Percentiles rank a stretch among this genome's conserved stretches.
Evolutionary conservation across 192 early-diverging fungal species (phyloP).

Genomic region (Gorgonomyces haynaldii): DNA sequence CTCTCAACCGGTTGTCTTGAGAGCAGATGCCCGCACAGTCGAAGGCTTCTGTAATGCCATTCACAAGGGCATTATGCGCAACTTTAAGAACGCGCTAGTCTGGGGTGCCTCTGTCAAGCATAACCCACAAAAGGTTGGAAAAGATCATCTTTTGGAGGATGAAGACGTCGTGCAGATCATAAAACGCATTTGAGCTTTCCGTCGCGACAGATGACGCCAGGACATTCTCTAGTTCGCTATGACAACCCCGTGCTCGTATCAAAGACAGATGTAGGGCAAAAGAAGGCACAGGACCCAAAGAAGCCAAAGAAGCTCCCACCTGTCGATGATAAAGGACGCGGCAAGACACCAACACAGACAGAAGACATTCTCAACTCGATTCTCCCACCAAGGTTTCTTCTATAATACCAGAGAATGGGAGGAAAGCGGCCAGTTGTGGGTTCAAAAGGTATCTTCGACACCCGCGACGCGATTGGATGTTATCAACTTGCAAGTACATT

Average conservation of each 20-base stretch:
- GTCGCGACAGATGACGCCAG: slow-evolving; percentile 7
- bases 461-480: slow-evolving; percentile 49
- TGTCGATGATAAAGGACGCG: slow-evolving; percentile 45
- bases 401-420: slow-evolving; percentile 45
- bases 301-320: slow-evolving; percentile 41
- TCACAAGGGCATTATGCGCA: slow-evolving; percentile 82
- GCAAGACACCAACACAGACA: slow-evolving; percentile 49
- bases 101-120: slow-evolving; percentile 96
- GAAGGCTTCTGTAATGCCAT: slow-evolving; percentile 95
- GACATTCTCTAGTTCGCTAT: slow-evolving; percentile 44
- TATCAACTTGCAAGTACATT: slow-evolving; percentile 37
- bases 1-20: slow-evolving; percentile 80
- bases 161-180: slow-evolving; percentile 88
- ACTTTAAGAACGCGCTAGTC: slow-evolving; percentile 88
- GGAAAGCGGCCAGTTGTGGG: slow-evolving; percentile 48
- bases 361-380: slow-evolving; percentile 55
- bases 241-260: slow-evolving; percentile 53
- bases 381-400: slow-evolving; percentile 37
- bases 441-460: slow-evolving; percentile 50
- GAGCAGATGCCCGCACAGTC: slow-evolving; percentile 51
- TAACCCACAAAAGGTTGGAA: slow-evolving; percentile 96
- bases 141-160: slow-evolving; percentile 77
- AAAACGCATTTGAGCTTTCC: slow-evolving; percentile 4
- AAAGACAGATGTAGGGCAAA: slow-evolving; percentile 27
- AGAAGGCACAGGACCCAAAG: slow-evolving; percentile 18